These are phyloP conservation scores for Rubroshorea leprosula DNA, from an alignment of 345 rosid species.

Conservation along the genomic window DNA sequence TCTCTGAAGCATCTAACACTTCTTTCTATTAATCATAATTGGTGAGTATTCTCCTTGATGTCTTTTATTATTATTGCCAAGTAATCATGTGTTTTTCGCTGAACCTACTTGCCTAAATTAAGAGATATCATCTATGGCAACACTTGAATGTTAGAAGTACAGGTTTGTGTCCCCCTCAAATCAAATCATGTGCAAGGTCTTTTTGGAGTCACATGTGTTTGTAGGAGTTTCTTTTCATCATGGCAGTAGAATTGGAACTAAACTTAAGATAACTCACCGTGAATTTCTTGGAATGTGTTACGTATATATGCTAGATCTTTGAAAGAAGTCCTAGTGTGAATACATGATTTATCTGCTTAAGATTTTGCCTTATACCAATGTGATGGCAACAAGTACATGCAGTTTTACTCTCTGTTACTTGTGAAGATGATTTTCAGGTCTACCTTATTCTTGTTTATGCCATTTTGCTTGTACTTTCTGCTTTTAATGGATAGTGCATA, in stretches of 20 bases:
- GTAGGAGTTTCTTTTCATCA: too few species aligned
- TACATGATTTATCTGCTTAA: too few species aligned
- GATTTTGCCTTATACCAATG: too few species aligned
- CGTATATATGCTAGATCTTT: too few species aligned
- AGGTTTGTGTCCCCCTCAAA: too few species aligned
- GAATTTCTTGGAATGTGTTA: too few species aligned
- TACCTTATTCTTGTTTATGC: neutral
- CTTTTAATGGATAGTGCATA: neutral
- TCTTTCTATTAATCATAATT: conserved; percentile 62
- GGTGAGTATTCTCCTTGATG: conserved; percentile 34
- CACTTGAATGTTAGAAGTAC: too few species aligned
- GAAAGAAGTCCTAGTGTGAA: too few species aligned
- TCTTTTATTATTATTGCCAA: neutral
- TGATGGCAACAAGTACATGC: neutral
- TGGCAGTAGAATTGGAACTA: too few species aligned
- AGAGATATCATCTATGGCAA: neutral
- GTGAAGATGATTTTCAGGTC: neutral
- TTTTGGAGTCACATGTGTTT: too few species aligned
- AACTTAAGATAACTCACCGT: too few species aligned
- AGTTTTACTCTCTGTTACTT: neutral
- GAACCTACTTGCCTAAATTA: neutral
- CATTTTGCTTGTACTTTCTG: neutral
- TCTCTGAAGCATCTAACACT: conserved; percentile 49
- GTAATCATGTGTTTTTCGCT: neutral
- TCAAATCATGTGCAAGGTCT: too few species aligned